Conservation (phyloP, 192 early-diverging fungal species). For the Spizellomyces sp. region DNA sequence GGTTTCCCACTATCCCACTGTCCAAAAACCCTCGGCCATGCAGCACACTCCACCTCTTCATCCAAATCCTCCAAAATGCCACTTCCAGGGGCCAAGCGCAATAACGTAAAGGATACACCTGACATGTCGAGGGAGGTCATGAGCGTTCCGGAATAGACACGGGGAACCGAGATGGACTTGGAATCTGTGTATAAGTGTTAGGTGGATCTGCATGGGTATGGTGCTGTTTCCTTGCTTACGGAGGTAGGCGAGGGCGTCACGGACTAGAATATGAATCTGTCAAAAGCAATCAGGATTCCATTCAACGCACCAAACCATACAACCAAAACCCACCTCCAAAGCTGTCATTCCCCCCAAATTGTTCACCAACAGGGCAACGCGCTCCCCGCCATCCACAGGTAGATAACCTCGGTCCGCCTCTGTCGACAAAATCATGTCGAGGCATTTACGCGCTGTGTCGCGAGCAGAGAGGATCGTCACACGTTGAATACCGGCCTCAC, state of each 20-base stretch:
- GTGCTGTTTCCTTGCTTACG: background rate
- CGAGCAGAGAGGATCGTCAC: slow-evolving; percentile 50
- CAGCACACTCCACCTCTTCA: slow-evolving; percentile 56
- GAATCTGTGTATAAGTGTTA: slow-evolving; percentile 19
- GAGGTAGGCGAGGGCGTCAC: too few relatives aligned
- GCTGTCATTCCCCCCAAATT: slow-evolving; percentile 79
- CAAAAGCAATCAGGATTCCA: background rate
- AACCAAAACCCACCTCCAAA: slow-evolving; percentile 64
- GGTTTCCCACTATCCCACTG: background rate
- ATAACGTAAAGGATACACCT: slow-evolving; percentile 70
- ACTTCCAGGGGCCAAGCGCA: slow-evolving; percentile 56
- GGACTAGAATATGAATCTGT: too few relatives aligned
- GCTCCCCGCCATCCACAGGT: slow-evolving; percentile 8
- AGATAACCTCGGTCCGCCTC: slow-evolving; percentile 43
- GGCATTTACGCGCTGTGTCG: slow-evolving; percentile 43
- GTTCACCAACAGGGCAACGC: slow-evolving; percentile 75
- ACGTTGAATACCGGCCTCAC: slow-evolving; percentile 66
- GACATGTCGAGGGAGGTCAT: slow-evolving; percentile 86
- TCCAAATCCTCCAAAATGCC: slow-evolving; percentile 58
- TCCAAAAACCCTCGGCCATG: slow-evolving; percentile 53
- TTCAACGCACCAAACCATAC: too few relatives aligned
- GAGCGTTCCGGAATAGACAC: slow-evolving; percentile 69
- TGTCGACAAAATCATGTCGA: slow-evolving; percentile 57
- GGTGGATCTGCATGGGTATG: background rate
- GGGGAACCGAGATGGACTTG: slow-evolving; percentile 45